Evolutionary conservation across 2,329 filamentous ascomycete species (phyloP).

Genomic region (Nigrospora sphaerica): DNA sequence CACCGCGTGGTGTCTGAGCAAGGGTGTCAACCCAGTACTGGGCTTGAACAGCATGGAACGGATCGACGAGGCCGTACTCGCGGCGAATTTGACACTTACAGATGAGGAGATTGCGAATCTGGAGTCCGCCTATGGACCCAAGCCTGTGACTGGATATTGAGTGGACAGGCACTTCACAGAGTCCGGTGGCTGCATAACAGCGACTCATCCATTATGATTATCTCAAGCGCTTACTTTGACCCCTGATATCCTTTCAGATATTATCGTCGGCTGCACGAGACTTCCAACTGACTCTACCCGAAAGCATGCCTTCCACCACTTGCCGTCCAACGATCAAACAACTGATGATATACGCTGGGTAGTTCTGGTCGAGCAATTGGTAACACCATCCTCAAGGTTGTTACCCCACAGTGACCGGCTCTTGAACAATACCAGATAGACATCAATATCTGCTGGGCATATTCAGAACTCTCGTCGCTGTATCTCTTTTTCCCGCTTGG

Average conservation of each 20-base stretch:
- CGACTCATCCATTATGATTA: too few species aligned
- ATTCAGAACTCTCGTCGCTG: too few species aligned
- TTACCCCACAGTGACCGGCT: neutral
- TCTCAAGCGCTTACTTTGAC: too few species aligned
- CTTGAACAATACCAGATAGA: neutral
- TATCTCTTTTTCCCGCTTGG: too few species aligned
- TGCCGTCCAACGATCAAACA: neutral
- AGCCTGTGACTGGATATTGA: neutral
- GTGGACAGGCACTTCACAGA: too few species aligned
- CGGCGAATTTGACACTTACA: constrained; percentile 29
- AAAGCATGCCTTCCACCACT: neutral
- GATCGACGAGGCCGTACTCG: constrained; percentile 45
- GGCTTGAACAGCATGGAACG: constrained; percentile 42
- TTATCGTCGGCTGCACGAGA: too few species aligned
- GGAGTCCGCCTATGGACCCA: neutral
- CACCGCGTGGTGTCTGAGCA: constrained; percentile 44
- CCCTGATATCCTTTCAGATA: too few species aligned
- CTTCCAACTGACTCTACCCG: too few species aligned
- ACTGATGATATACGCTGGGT: neutral
- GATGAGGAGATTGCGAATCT: constrained; percentile 35
- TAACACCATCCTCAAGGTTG: neutral
- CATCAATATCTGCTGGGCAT: too few species aligned
- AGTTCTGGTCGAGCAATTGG: neutral
- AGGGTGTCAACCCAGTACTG: constrained; percentile 41
- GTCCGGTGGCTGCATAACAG: too few species aligned